These are phyloP conservation scores for Colletotrichum paranaense DNA, from an alignment of 2,329 filamentous ascomycete genomes.

Conservation along the genomic window DNA sequence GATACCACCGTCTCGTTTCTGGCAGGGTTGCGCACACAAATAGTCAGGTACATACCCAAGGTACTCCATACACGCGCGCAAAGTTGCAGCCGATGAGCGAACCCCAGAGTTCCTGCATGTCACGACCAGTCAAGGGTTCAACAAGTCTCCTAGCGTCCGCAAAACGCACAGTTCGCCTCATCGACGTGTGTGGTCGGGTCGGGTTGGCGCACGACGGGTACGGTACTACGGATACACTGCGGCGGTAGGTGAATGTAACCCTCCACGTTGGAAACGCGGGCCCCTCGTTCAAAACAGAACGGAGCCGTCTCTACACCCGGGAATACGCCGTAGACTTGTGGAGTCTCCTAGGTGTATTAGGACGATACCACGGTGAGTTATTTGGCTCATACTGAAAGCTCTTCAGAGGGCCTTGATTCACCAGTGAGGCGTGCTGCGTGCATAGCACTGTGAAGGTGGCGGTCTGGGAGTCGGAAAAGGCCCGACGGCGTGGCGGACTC, in stretches of 20 bases:
- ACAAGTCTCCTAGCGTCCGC: conserved; percentile 21
- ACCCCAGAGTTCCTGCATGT: conserved; percentile 19
- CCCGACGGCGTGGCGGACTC: neutral
- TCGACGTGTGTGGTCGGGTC: neutral
- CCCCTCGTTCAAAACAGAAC: conserved; percentile 30
- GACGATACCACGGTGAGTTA: conserved; percentile 2
- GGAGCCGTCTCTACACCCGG: neutral
- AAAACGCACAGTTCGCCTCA: conserved; percentile 1
- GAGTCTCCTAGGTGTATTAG: neutral
- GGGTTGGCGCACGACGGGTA: neutral
- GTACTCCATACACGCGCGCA: neutral
- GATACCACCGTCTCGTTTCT: conserved; percentile 9
- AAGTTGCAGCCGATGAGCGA: conserved; percentile 2
- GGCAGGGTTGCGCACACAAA: neutral
- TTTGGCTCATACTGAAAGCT: conserved; percentile 12
- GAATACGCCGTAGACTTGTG: neutral
- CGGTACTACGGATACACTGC: neutral
- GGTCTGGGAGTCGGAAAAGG: neutral
- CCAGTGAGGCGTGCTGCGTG: neutral
- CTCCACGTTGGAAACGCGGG: conserved; percentile 16
- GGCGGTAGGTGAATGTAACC: conserved; percentile 16
- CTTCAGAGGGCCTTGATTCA: neutral
- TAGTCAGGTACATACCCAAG: neutral
- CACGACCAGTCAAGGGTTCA: conserved; percentile 17
- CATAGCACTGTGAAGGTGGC: neutral